phyloP scores from a whole-genome alignment of 495 filamentous ascomycete species.

The Penicillium lividum region DNA sequence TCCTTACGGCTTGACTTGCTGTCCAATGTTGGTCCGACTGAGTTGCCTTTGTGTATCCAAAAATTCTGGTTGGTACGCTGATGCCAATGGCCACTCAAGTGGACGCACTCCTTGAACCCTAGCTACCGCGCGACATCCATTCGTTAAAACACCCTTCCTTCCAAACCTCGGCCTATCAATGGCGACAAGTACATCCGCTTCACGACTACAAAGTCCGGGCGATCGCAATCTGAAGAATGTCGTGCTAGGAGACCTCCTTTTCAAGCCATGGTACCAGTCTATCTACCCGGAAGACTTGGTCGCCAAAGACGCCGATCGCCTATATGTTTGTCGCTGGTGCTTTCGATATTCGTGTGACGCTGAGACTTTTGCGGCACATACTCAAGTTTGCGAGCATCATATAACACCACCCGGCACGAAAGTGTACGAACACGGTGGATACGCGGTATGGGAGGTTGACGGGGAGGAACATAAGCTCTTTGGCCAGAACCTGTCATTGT shows the following conservation, averaged over 20 bases:
- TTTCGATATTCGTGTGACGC: slow-evolving; percentile 87
- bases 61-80: slow-evolving; percentile 1
- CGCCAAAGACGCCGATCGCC: slow-evolving; percentile 58
- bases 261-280: slow-evolving; percentile 78
- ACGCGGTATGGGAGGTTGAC: slow-evolving; percentile 85
- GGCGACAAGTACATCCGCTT: slow-evolving; percentile 29
- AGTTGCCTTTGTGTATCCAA: not conserved
- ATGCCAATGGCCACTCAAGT: slow-evolving; percentile 29
- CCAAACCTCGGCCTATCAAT: slow-evolving; percentile 20
- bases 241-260: slow-evolving; percentile 69
- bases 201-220: slow-evolving; percentile 34
- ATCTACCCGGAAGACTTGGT: slow-evolving; percentile 77
- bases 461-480: slow-evolving; percentile 88
- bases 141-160: not conserved
- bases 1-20: not conserved
- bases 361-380: slow-evolving; percentile 57
- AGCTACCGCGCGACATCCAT: slow-evolving; percentile 4
- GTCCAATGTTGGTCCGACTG: slow-evolving; percentile 1
- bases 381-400: slow-evolving; percentile 37
- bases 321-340: slow-evolving; percentile 91
- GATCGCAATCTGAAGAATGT: slow-evolving; percentile 73
- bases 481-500: slow-evolving; percentile 92
- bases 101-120: slow-evolving; percentile 14
- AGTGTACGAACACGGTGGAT: slow-evolving; percentile 61
- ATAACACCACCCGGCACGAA: slow-evolving; percentile 45